Evolutionary conservation across 2,329 filamentous ascomycete genomes (phyloP), one percentile per base, ranked within the genome.

Genomic region (Ophiocordyceps robertsii): DNA sequence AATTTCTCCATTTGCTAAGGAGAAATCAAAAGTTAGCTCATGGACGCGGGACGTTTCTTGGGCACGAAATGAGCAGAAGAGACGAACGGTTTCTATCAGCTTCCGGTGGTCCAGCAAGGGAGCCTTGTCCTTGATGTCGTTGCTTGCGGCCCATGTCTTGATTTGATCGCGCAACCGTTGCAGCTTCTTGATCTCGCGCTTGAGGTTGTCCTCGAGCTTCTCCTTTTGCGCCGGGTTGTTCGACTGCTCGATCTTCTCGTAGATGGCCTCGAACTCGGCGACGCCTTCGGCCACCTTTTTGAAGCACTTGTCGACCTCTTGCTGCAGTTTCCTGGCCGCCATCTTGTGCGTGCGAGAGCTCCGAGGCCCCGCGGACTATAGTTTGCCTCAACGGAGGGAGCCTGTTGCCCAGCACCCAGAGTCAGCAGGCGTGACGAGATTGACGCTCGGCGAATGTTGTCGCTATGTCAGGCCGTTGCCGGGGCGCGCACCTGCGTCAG

Each of bases 101-200:
- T 89, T 92, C 61, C 92, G 78, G 65, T 98, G 82, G 57, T 98
- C 92, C 58, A 95, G 68, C 60, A 98, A 68, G 54, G 90, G 90
- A 62, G 84, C 84, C 73, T 98, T 98, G 72, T 98, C 92, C 73
- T 98, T 98, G 77, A 98, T 94, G 62, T 98, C 92, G 70, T 95
- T 95, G 66, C 86, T 89, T 44, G 88, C 85, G 3, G 90, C 89
- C 92, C 92, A 98, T 74, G 90, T 93, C 72, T 98, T 98, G 72
- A 98, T 96, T 71, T 96, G 92, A 64, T 98, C 92, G 58, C 92
- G 84, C 64, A 92, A 82, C 56, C 92, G 78, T 66, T 98, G 92
- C 44, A 98, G 80, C 75, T 98, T 98, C 80, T 98, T 98, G 76
- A 96, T 96, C 69, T 98, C 92, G 61, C 92, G 87, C 72, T 98